Conservation (phyloP, 1,139 yeast genomes). For the Saccharomyces hybrid region DNA sequence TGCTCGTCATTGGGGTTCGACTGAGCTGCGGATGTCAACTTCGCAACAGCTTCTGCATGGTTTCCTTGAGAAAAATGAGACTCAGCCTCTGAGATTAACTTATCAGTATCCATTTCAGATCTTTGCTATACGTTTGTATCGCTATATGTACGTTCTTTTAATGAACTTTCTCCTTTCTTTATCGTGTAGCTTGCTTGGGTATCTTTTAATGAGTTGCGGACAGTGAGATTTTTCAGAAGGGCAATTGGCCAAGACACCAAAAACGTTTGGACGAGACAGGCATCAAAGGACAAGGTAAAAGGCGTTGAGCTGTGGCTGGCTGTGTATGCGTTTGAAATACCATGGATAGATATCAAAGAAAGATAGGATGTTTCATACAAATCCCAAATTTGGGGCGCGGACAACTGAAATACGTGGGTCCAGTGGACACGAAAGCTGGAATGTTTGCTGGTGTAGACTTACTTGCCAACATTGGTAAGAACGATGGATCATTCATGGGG, state of each 20-base stretch:
- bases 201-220: neutral
- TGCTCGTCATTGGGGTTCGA: slow-evolving; percentile 22
- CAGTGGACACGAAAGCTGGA: slow-evolving; percentile 67
- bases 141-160: neutral
- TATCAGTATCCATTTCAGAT: slow-evolving; percentile 4
- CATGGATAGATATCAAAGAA: slow-evolving; percentile 21
- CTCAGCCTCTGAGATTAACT: slow-evolving; percentile 21
- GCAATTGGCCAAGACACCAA: neutral
- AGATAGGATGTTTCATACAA: slow-evolving; percentile 27
- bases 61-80: slow-evolving; percentile 18
- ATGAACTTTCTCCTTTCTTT: neutral
- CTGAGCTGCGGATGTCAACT: slow-evolving; percentile 23
- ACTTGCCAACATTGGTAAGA: slow-evolving; percentile 64
- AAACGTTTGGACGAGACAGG: neutral
- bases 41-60: slow-evolving; percentile 26
- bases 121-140: neutral
- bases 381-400: slow-evolving; percentile 43
- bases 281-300: neutral
- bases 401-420: slow-evolving; percentile 62
- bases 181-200: neutral
- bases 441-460: slow-evolving; percentile 87
- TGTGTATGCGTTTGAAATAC: neutral
- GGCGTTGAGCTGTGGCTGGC: neutral
- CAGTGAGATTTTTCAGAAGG: neutral
- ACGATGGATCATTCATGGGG: slow-evolving; percentile 66